Percentiles rank a stretch among this genome's conserved stretches.
These are phyloP conservation scores for Talaromyces atroroseus DNA, from an alignment of 2,329 filamentous ascomycete species.

Conservation along the genomic window DNA sequence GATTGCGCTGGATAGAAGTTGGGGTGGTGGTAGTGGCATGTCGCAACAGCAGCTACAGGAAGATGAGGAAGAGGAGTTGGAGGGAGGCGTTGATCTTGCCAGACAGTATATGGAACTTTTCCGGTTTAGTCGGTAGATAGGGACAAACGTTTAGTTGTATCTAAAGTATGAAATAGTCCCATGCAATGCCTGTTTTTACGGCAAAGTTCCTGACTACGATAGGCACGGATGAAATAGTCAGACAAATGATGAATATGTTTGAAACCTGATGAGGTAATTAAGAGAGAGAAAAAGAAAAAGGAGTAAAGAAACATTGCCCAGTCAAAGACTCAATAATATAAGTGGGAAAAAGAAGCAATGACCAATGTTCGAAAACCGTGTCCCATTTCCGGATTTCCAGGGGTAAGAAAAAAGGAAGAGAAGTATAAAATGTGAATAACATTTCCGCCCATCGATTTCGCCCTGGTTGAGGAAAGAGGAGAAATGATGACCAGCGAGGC, in stretches of 20 bases:
- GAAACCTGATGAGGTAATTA: neutral
- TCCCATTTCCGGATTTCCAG: neutral
- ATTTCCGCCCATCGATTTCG: neutral
- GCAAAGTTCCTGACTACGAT: neutral
- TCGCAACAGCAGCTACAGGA: slow-evolving; percentile 8
- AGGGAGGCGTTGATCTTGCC: slow-evolving; percentile 36
- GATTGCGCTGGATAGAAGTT: slow-evolving; percentile 3
- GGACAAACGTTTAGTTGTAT: neutral
- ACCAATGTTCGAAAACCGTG: neutral
- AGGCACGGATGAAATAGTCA: neutral
- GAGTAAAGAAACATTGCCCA: neutral
- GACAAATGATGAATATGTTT: neutral
- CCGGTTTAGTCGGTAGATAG: slow-evolving; percentile 34
- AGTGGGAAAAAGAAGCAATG: neutral
- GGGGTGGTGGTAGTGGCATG: slow-evolving; percentile 9
- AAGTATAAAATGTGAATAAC: neutral
- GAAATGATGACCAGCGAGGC: neutral
- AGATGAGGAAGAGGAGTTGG: slow-evolving; percentile 26
- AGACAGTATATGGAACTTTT: slow-evolving; percentile 44
- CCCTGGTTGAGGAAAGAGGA: neutral
- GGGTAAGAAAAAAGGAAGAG: neutral
- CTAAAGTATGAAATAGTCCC: neutral
- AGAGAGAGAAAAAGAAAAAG: neutral
- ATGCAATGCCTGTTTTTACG: too few relatives aligned
- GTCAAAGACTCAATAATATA: neutral